Evolutionary conservation across 805 yeast species (phyloP), one percentile per base, ranked within the genome.

Genomic region (Kluyveromyces lactis): DNA sequence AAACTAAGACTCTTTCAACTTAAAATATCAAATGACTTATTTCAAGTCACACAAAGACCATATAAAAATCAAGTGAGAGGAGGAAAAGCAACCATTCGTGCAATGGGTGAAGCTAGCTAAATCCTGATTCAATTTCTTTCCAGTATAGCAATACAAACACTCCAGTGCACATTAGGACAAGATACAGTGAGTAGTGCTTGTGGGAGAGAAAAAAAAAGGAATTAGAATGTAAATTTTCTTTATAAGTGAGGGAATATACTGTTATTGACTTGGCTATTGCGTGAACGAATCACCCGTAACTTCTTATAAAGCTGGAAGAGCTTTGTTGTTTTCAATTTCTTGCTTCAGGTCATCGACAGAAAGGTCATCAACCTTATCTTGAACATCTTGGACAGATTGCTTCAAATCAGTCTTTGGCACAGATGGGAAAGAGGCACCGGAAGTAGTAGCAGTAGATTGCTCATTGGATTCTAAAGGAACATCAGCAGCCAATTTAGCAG

Each of bases 341-440:
- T 46, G 47, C 47, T 60, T 60, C 49, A 64, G 55, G 36, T 58
- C 61, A 18, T 56, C 56, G 35, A 55, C 49, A 39, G 53, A 52
- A 33, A 55, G 37, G 21, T 32, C 30, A 16, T 42, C 36, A 12
- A 18, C 18, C 35, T 32, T 32, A 8, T 17, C 35, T 4, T 5
- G 5, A 32, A 16, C 33, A 8, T 41, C 41, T 11, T 35, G 15
- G 32, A 38, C 41, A 11, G 26, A 12, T n/a, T 29, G 32, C 27
- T 36, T 36, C 30, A 42, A 29, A 19, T 35, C 33, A 32, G 66
- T 55, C 28, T 55, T 44, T 41, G 65, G 56, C 35, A 63, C 60
- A 33, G 68, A 60, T 29, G 72, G 69, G 41, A 66, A 67, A 26
- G 59, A 56, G 32, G 66, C 51, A 31, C 51, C 39, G 4, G 65